These are phyloP conservation scores for Citrus medica DNA, from an alignment of 345 rosid genomes.

Conservation along the genomic window DNA sequence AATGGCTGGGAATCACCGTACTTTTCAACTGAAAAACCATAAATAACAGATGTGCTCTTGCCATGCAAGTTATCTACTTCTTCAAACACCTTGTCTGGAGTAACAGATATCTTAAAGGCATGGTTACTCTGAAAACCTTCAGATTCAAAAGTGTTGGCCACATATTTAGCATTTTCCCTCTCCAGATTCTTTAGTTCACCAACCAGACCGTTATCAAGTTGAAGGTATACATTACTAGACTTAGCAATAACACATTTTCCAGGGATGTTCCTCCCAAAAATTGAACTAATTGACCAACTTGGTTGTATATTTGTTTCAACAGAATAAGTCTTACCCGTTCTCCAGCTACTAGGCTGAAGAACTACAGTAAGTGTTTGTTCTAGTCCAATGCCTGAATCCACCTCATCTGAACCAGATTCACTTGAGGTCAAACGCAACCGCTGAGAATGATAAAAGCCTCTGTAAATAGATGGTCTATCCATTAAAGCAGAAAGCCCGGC, in stretches of 20 bases:
- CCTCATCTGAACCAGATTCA: constrained; percentile 35
- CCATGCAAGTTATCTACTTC: constrained; percentile 37
- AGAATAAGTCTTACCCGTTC: constrained; percentile 16
- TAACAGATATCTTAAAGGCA: constrained; percentile 51
- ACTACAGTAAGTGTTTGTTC: constrained; percentile 85
- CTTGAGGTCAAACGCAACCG: constrained; percentile 55
- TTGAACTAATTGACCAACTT: constrained; percentile 79
- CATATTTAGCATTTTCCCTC: constrained; percentile 28
- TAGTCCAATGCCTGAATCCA: constrained; percentile 51
- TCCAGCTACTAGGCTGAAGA: constrained; percentile 57
- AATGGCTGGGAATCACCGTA: constrained; percentile 52
- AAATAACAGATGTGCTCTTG: constrained; percentile 41
- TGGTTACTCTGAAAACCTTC: constrained; percentile 29
- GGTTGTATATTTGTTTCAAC: constrained; percentile 49
- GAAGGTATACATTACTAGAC: constrained; percentile 70
- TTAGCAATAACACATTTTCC: constrained; percentile 79
- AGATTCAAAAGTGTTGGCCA: constrained; percentile 17
- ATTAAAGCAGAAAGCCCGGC: constrained; percentile 72
- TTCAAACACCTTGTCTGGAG: constrained; percentile 56
- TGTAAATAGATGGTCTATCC: constrained; percentile 91
- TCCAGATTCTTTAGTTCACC: constrained; percentile 28
- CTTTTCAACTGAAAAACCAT: constrained; percentile 56
- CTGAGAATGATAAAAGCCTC: constrained; percentile 93
- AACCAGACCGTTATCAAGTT: constrained; percentile 53
- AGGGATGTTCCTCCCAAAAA: constrained; percentile 67